Base-by-base conservation (phyloP, 129 eudicot species). In the Escallonia herrerae region DNA sequence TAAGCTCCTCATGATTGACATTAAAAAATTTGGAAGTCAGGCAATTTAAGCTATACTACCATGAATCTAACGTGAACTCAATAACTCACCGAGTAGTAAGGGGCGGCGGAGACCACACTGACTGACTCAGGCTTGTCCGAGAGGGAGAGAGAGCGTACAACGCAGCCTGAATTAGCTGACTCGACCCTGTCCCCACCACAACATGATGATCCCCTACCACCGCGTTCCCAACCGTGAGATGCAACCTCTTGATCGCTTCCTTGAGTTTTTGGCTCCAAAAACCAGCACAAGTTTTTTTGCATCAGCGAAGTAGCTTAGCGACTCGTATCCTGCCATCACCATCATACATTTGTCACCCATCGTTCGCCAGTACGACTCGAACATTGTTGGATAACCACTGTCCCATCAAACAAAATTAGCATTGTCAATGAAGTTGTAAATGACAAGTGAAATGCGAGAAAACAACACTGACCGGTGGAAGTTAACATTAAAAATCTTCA, bases 301-400 rank as follows among this genome's bases (percentile, higher is more conserved):
- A 74, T 79, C 61, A 33, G 86, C 77, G 53, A 91, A 85, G 63
- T 91, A 91, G 62, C 97, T 91, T 40, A 91, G 63, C 8, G 76
- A 81, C 48, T 87, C 82, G 56, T 65, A 57, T 68, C 84, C 96
- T 54, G 74, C 67, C 15, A 91, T 72, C 60, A 74, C 78, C 59
- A 91, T 40, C 46, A 78, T 72, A 70, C 82, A 74, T 15, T 66
- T 78, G 33, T 82, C 83, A 1, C 85, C 97, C 61, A 74, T 47
- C 3, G 76, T 66, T 62, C 72, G 63, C 95, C 95, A 91, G 72
- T 76, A 87, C 0, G 73, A 55, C 71, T 85, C 93, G 47, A 76
- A 91, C 73, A 81, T 76, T 14, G 79, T 87, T 4, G 97, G 97
- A 81, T 91, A 95, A 5, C 97, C 97, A 56, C 96, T 91, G 82